Base-by-base conservation (phyloP, 106 monocot genomes). In the Allium sativum region DNA sequence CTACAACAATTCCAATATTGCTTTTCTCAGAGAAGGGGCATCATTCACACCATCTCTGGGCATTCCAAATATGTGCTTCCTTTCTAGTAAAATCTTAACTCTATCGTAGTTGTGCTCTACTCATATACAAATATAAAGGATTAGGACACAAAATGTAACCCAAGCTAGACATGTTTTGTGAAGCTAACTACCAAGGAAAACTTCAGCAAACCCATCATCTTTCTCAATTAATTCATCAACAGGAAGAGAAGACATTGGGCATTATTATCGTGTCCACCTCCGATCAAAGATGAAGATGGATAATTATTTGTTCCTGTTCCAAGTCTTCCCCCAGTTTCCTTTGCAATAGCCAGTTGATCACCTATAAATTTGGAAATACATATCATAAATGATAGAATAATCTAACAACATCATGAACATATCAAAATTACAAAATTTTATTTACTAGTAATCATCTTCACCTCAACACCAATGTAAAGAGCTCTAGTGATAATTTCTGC, bases 361-460 rank as follows among this genome's bases (percentile, higher is more conserved):
- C 83, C 83, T n/a, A 75, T 73, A 16, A 31, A 31, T 31, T 31
- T 31, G 5, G 2, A 31, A 31, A 31, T 31, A 31, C 55, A 55
- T 55, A 55, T 13, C 18, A 55, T 3, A 55, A 16, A 16, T 13
- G 19, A 6, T 55, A 55, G n/a, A 12, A 58, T 58, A 58, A 12
- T 11, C 0, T 55, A 19, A 55, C 55, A 58, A 22, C 31, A 31
- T 31, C 10, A 15, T 2, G 21, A 10, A 40, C 12, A 17, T 12
- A 22, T 18, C 17, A 62, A 22, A 55, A 18, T 17, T 18, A 64
- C 3, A 43, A 44, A 12, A 53, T 12, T 0, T 7, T 20, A 19
- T 3, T 31, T 81, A 90, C 90, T 85, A 42, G 90, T 90, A 55
- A 90, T 90, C 90, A 90, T 90, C 72, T 85, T 90, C 15, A 90